Evolutionary conservation across 345 rosid genomes (phyloP).

Genomic region (Populus davidiana): DNA sequence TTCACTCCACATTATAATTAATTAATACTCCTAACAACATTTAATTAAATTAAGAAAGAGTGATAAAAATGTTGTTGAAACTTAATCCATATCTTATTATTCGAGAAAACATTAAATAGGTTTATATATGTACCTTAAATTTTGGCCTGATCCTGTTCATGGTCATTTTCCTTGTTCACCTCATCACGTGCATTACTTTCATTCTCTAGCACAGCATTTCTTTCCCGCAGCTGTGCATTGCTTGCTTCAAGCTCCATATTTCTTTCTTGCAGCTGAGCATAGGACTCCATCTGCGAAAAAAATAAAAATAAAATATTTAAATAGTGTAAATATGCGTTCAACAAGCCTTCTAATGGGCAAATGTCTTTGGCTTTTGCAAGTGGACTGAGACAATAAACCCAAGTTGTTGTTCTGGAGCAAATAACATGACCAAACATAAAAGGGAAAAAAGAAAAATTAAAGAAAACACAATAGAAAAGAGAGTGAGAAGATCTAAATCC

Average conservation of each 20-base stretch:
- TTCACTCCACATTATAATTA: too few species aligned
- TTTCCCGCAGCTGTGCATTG: background rate
- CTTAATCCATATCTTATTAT: too few species aligned
- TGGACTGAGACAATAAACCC: background rate
- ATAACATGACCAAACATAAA: background rate
- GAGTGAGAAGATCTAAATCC: background rate
- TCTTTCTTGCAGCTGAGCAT: background rate
- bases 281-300: background rate
- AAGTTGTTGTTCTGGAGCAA: background rate
- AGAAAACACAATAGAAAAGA: background rate
- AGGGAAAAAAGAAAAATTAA: background rate
- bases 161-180: background rate
- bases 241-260: background rate
- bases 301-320: background rate
- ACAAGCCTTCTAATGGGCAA: background rate
- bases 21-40: too few species aligned
- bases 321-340: background rate
- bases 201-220: background rate
- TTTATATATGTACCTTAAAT: too few species aligned
- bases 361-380: background rate
- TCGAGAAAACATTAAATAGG: too few species aligned
- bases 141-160: too few species aligned
- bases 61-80: too few species aligned
- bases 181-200: too few species aligned
- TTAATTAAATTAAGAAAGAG: too few species aligned